Evolutionary conservation across 495 filamentous ascomycete species (phyloP), one percentile per base, ranked within the genome.

Genomic region (Ramalina peruviana): DNA sequence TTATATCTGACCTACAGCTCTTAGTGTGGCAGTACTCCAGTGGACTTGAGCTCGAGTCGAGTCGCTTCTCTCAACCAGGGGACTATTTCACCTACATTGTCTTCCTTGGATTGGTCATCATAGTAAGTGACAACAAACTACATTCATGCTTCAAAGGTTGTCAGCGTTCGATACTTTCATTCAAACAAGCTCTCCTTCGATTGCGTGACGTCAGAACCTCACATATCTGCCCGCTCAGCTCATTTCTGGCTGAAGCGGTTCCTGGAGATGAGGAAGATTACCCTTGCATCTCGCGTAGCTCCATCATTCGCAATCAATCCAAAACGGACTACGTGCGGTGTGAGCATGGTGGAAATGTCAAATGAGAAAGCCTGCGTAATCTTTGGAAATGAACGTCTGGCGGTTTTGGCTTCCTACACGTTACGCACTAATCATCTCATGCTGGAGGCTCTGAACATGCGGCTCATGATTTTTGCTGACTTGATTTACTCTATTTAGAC

Each of bases 181-280:
- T 41, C 5, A 33, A 13, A 33, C 30, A 33, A 33, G 30, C 30
- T 33, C 30, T 33, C 30, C 27, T 56, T 55, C 51, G 41, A 51
- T 57, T 51, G 23, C 16, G 43, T 49, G 51, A 15, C 25, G 44
- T 46, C 13, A 52, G 19, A 49, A 82, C 85, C 83, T 89, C 86
- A 74, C 73, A 84, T 82, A 85, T 83, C 89, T 96, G 88, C 89
- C 86, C 89, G 88, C 78, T 78, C 86, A 88, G 88, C 75, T 76
- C 66, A 65, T 49, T 64, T 59, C 67, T 80, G 80, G 75, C 86
- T 90, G 85, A 80, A 76, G 80, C 87, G 88, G 86, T 94, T 94
- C 88, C 88, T 94, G 85, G 76, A 87, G 82, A 70, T 73, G 88
- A 94, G 89, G 89, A 75, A 96, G 86, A 96, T 83, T 74, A 82